A percentile compares a stretch with the other conserved stretches of the same genome.
phyloP scores from a whole-genome alignment of 2,329 filamentous ascomycete species.

The Hypoxylon sp. region DNA sequence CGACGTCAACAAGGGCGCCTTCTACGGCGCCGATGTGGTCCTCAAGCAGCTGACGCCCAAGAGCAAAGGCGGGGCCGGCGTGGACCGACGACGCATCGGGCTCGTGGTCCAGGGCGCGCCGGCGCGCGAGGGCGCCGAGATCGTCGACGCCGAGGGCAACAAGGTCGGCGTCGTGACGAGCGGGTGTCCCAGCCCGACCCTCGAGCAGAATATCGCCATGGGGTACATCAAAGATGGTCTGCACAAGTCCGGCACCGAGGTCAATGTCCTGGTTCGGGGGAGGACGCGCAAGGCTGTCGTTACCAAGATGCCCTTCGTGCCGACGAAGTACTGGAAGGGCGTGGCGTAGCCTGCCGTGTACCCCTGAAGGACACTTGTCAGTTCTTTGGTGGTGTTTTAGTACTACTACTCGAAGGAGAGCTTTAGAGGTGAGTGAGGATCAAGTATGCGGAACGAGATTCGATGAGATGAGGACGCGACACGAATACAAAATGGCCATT shows the following conservation, averaged over 20 bases:
- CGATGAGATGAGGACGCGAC: too few species aligned
- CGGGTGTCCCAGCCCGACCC: constrained; percentile 85
- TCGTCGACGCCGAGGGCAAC: constrained; percentile 67
- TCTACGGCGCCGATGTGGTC: constrained; percentile 84
- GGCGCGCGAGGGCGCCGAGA: constrained; percentile 85
- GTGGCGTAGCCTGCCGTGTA: constrained; percentile 20
- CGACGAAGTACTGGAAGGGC: constrained; percentile 76
- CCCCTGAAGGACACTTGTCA: too few species aligned
- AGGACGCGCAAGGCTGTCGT: constrained; percentile 78
- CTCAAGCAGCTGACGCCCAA: constrained; percentile 77
- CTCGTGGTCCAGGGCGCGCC: constrained; percentile 85
- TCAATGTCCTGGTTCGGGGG: constrained; percentile 80
- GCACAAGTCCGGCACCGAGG: constrained; percentile 85
- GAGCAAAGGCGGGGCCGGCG: constrained; percentile 75
- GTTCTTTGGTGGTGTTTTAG: too few species aligned
- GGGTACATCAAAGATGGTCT: constrained; percentile 83
- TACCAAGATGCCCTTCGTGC: constrained; percentile 88
- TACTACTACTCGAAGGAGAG: too few species aligned
- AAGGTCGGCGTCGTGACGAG: constrained; percentile 85
- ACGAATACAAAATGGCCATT: too few species aligned
- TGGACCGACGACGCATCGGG: constrained; percentile 78
- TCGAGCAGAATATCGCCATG: constrained; percentile 95
- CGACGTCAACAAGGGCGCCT: constrained; percentile 64
- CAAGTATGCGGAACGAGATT: too few species aligned
- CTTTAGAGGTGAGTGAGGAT: too few species aligned